Evolutionary conservation across 2,329 filamentous ascomycete species (phyloP).

Genomic region (Aspergillus costaricaensis): DNA sequence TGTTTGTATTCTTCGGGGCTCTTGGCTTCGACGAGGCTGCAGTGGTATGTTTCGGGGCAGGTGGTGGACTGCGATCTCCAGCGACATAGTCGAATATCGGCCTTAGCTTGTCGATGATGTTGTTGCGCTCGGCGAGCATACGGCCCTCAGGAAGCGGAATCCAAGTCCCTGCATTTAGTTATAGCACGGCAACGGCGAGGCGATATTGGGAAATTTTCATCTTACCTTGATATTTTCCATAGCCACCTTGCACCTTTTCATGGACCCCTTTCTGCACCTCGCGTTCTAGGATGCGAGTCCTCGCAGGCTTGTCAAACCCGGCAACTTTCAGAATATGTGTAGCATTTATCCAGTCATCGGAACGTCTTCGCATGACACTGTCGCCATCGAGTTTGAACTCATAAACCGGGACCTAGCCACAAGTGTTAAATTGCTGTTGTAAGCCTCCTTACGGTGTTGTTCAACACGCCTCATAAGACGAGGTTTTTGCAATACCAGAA

Average conservation of each 20-base stretch:
- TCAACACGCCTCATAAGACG: not conserved
- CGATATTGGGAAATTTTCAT: not conserved
- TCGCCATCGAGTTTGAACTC: conserved; percentile 85
- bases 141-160: conserved; percentile 84
- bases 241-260: conserved; percentile 97
- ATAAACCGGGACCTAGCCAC: conserved; percentile 80
- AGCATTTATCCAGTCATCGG: conserved; percentile 99
- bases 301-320: conserved; percentile 93
- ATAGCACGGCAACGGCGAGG: not conserved
- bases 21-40: conserved; percentile 76
- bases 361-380: conserved; percentile 93
- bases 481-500: not conserved
- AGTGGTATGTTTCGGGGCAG: conserved; percentile 84
- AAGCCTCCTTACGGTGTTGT: not conserved
- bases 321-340: conserved; percentile 97
- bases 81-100: conserved; percentile 88
- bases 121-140: conserved; percentile 81
- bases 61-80: conserved; percentile 84
- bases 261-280: conserved; percentile 96
- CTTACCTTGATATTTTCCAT: conserved; percentile 94
- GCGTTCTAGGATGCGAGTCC: conserved; percentile 91
- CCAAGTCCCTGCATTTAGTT: conserved; percentile 73
- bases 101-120: conserved; percentile 76
- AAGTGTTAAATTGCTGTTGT: conserved; percentile 8
- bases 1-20: conserved; percentile 66